A percentile compares a stretch with the other conserved stretches of the same genome.
phyloP scores from a whole-genome alignment of 148 eudicot genomes.

The Hydrangea macrophylla region DNA sequence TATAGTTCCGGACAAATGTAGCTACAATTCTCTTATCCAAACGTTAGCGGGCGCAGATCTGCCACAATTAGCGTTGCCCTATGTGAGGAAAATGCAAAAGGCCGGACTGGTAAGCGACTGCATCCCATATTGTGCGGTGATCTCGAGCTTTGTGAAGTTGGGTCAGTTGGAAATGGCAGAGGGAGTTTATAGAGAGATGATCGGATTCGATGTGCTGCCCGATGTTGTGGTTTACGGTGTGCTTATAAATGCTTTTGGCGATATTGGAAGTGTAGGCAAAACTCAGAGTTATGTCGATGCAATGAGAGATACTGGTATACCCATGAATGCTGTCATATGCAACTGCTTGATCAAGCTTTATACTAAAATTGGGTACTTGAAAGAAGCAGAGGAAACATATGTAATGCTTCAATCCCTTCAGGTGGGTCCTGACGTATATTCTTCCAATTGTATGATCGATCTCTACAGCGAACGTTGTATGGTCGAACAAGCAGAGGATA shows the following conservation, averaged over 20 bases:
- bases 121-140: conserved; percentile 72
- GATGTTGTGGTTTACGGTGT: conserved; percentile 80
- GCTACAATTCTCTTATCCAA: conserved; percentile 74
- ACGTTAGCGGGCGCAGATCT: conserved; percentile 71
- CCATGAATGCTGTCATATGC: conserved; percentile 59
- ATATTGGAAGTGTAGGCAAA: conserved; percentile 59
- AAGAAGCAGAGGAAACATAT: conserved; percentile 72
- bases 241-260: conserved; percentile 75
- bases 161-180: conserved; percentile 63
- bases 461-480: conserved; percentile 66
- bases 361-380: conserved; percentile 71
- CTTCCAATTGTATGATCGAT: conserved; percentile 88
- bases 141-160: conserved; percentile 66
- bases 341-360: conserved; percentile 79
- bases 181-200: conserved; percentile 61
- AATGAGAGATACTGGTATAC: conserved; percentile 48
- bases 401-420: conserved; percentile 47
- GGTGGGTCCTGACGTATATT: conserved; percentile 48
- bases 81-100: conserved; percentile 71
- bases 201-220: conserved; percentile 49
- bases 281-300: conserved; percentile 45
- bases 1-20: conserved; percentile 70
- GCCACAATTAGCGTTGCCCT: conserved; percentile 62
- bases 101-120: conserved; percentile 61
- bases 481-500: conserved; percentile 66